Conservation (phyloP, 768 basidiomycete genomes). For the Mycena indigotica region DNA sequence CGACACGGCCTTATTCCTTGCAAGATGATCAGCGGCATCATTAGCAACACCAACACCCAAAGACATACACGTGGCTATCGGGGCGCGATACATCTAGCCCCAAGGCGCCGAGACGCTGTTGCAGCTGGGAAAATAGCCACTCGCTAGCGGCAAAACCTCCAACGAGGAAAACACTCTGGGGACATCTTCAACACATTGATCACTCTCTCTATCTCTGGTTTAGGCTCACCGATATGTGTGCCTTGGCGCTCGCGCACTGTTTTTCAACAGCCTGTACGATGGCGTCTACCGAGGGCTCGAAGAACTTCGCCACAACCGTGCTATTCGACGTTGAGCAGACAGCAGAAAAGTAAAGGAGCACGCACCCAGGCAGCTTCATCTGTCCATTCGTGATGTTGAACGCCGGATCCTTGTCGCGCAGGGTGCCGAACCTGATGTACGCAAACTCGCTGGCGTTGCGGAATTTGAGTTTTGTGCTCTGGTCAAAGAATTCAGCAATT, state of each 20-base stretch:
- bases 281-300: slow-evolving; percentile 40
- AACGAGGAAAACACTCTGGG: slow-evolving; percentile 53
- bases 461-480: slow-evolving; percentile 49
- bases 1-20: slow-evolving; percentile 14
- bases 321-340: too few relatives aligned
- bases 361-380: slow-evolving; percentile 42
- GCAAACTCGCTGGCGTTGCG: slow-evolving; percentile 39
- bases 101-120: slow-evolving; percentile 36
- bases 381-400: slow-evolving; percentile 49
- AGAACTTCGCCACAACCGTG: slow-evolving; percentile 39
- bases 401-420: slow-evolving; percentile 41
- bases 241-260: slow-evolving; percentile 29
- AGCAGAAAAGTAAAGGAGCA: too few relatives aligned
- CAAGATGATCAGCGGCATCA: too few relatives aligned
- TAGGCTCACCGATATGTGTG: slow-evolving; percentile 35
- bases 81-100: slow-evolving; percentile 50
- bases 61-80: slow-evolving; percentile 51
- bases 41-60: too few relatives aligned
- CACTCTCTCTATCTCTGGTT: too few relatives aligned
- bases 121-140: slow-evolving; percentile 51
- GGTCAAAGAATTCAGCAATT: slow-evolving; percentile 48
- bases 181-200: too few relatives aligned
- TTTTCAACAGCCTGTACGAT: slow-evolving; percentile 36
- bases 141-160: slow-evolving; percentile 63
- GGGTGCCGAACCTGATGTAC: slow-evolving; percentile 51